Evolutionary conservation across 2,329 filamentous ascomycete species (phyloP).

Genomic region (Ciborinia camelliae): DNA sequence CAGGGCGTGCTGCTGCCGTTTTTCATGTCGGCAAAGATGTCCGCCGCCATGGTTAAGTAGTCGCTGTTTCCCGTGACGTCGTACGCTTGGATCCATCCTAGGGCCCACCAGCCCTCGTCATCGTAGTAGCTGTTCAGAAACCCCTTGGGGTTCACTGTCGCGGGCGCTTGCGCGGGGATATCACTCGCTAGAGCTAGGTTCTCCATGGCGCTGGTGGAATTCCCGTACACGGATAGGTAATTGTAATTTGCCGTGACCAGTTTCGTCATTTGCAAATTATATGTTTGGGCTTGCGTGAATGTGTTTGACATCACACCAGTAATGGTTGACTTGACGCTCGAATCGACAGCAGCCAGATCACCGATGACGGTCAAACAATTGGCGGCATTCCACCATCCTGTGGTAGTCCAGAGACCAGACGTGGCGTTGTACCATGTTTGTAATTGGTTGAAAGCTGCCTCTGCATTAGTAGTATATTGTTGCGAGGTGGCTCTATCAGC

Average conservation of each 20-base stretch:
- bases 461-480: constrained; percentile 28
- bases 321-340: constrained; percentile 37
- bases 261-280: constrained; percentile 33
- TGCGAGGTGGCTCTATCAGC: constrained; percentile 12
- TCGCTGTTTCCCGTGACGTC: constrained; percentile 50
- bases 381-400: constrained; percentile 72
- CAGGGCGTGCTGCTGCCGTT: constrained; percentile 48
- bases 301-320: constrained; percentile 45
- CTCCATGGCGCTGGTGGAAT: constrained; percentile 4
- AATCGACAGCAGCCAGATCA: constrained; percentile 43
- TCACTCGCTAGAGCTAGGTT: background rate
- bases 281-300: constrained; percentile 33
- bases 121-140: constrained; percentile 57
- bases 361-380: constrained; percentile 62
- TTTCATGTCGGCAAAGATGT: constrained; percentile 57
- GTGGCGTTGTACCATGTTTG: constrained; percentile 59
- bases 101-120: constrained; percentile 62
- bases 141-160: constrained; percentile 32
- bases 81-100: constrained; percentile 56
- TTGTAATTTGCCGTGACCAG: constrained; percentile 28
- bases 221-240: constrained; percentile 23
- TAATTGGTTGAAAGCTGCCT: constrained; percentile 44
- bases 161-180: background rate
- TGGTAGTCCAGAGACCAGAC: constrained; percentile 61
- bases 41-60: constrained; percentile 51